Evolutionary conservation across 805 yeast genomes (phyloP), one percentile per base, ranked within the genome.

Genomic region (Candida xyloterini): DNA sequence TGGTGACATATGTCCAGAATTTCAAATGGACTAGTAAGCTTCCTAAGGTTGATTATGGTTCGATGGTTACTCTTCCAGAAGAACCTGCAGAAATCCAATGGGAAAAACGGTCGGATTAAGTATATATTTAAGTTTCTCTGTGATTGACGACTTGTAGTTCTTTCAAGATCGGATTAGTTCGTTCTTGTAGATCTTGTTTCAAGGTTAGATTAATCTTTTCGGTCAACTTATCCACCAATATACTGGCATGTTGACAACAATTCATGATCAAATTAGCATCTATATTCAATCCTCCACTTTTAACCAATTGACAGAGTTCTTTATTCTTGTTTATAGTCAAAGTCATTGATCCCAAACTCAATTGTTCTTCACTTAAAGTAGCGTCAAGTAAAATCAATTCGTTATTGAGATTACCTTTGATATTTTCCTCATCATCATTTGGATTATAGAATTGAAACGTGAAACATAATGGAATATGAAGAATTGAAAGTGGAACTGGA

Each of bases 61-160:
- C 90, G 37, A 91, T 91, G 99, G 96, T 91, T 38, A 86, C 96
- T 15, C 76, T 91, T 57, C 98, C 99, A 36, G 60, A 69, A 52
- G 79, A 74, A 37, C 95, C 95, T 33, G 87, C 91, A 27, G 68
- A 71, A 41, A 76, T 84, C 43, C 57, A 63, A 30, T 84, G 89
- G 88, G 83, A 80, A 62, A 79, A 76, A 66, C 80, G 91, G 74
- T 34, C 48, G 30, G 33, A 46, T n/a, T 33, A 33, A 26, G 20
- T 21, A 29, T 16, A 8, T 22, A 26, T 28, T 33, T 39, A 39
- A 28, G 34, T 26, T 18, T 22, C 40, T 45, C 66, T 52, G 34
- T 58, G 60, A 40, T 63, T 63, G 10, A 61, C 57, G 15, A 61
- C 66, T 24, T 52, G 56, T 24, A 63, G 42, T 24, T 57, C 67